A percentile compares a stretch with the other conserved stretches of the same genome.
Conservation (phyloP, 805 yeast species). For the Blastobotrys parvus region DNA sequence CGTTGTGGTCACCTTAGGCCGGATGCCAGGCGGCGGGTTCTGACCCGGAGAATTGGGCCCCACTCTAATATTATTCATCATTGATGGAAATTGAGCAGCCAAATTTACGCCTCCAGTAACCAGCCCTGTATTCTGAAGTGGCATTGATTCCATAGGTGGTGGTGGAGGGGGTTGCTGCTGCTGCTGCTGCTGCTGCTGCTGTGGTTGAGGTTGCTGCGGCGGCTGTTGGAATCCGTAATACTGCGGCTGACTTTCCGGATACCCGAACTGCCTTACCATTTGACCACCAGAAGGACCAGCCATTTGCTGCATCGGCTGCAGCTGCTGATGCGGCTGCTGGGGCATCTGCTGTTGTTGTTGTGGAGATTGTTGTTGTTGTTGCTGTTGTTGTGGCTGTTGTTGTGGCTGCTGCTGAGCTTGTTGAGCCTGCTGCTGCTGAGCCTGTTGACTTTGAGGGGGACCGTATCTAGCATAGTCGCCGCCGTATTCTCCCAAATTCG, state of each 20-base stretch:
- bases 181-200: slow-evolving; percentile 4
- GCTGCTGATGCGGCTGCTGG: slow-evolving; percentile 8
- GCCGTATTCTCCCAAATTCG: no score
- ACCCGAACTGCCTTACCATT: neutral
- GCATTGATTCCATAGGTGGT: no score
- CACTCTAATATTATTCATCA: slow-evolving; percentile 14
- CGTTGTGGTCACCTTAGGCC: slow-evolving; percentile 63
- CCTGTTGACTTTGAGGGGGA: neutral
- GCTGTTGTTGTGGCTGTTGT: slow-evolving; percentile 6
- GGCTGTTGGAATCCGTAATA: slow-evolving; percentile 5
- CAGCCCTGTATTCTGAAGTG: neutral
- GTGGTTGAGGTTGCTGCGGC: slow-evolving; percentile 7
- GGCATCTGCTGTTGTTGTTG: slow-evolving; percentile 10
- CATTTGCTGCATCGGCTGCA: neutral
- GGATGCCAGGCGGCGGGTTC: slow-evolving; percentile 22
- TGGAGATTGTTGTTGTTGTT: slow-evolving; percentile 12
- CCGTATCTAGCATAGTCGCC: no score
- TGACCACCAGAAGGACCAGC: neutral
- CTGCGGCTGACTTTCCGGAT: slow-evolving; percentile 5
- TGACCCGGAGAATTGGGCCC: slow-evolving; percentile 23
- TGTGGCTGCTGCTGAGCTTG: slow-evolving; percentile 2
- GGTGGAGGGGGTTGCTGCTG: neutral
- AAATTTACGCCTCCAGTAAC: slow-evolving; percentile 5
- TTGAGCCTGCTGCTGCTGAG: slow-evolving; percentile 2
- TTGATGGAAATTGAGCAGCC: slow-evolving; percentile 18